These are phyloP conservation scores for Cylindrotheca closterium DNA, from an alignment of 108 stramenopile species.

Conservation along the genomic window DNA sequence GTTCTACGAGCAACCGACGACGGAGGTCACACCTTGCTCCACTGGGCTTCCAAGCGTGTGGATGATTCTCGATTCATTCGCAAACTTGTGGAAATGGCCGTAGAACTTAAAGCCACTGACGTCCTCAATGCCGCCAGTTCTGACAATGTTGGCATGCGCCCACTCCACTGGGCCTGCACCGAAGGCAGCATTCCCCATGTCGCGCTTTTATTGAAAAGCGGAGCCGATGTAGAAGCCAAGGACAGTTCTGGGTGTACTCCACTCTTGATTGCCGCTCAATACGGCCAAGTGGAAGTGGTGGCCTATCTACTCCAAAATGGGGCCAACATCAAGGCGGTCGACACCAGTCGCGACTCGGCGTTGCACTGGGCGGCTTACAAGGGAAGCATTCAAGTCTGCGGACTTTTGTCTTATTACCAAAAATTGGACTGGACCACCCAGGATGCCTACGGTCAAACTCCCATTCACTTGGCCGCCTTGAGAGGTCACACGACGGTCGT, in stretches of 20 bases:
- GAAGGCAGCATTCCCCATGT: conserved; percentile 83
- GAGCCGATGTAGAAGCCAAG: conserved; percentile 55
- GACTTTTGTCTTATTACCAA: conserved; percentile 73
- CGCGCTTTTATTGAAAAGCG: conserved; percentile 63
- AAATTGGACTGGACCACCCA: conserved; percentile 30
- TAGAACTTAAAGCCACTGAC: conserved; percentile 15
- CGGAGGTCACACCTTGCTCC: conserved; percentile 84
- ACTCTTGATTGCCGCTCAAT: conserved; percentile 91
- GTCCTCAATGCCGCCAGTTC: conserved; percentile 15
- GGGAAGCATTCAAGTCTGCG: conserved; percentile 85
- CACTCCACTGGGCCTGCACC: conserved; percentile 95
- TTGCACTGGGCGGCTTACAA: conserved; percentile 98
- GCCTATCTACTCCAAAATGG: conserved; percentile 82
- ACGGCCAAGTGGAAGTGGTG: conserved; percentile 91
- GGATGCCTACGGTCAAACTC: conserved; percentile 93
- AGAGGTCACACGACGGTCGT: conserved; percentile 86
- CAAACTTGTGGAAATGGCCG: conserved; percentile 49
- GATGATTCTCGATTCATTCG: conserved; percentile 74
- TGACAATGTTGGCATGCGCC: conserved; percentile 90
- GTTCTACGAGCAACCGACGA: conserved; percentile 47
- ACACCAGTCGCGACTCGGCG: conserved; percentile 84
- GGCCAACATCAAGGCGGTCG: conserved; percentile 75
- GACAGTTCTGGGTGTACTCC: conserved; percentile 89
- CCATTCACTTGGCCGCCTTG: conserved; percentile 89
- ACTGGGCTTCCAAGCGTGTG: conserved; percentile 93